phyloP scores from a whole-genome alignment of 768 basidiomycete genomes.

The Boletus rufocinnamomeus region DNA sequence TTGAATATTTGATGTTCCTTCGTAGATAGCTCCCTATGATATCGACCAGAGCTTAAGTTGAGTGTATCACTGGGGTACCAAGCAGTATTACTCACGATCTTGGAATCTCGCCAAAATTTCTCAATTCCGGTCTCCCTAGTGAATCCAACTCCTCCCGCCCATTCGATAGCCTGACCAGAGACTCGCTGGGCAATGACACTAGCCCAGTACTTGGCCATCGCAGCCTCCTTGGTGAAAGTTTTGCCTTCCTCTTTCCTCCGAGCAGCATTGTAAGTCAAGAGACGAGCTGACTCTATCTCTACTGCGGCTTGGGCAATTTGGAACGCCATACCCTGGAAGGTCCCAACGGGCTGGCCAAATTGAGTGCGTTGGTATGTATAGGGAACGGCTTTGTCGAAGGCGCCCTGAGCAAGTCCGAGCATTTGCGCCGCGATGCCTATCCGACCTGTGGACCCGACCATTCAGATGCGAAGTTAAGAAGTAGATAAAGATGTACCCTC shows the following conservation, averaged over 20 bases:
- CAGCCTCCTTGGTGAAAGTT: conserved; percentile 88
- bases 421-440: conserved; percentile 99
- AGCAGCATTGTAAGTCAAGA: conserved; percentile 96
- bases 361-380: conserved; percentile 94
- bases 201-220: conserved; percentile 96
- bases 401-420: conserved; percentile 97
- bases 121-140: conserved; percentile 94
- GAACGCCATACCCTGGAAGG: conserved; percentile 95
- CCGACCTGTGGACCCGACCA: conserved; percentile 50
- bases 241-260: conserved; percentile 90
- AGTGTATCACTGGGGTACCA: neutral
- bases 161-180: conserved; percentile 89
- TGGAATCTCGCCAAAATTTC: conserved; percentile 96
- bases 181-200: conserved; percentile 89
- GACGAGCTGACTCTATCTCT: conserved; percentile 85
- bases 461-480: neutral
- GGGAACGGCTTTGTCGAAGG: conserved; percentile 92
- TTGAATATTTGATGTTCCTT: conserved; percentile 98
- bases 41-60: conserved; percentile 7
- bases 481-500: conserved; percentile 55
- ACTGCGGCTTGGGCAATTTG: conserved; percentile 90
- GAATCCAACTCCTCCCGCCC: conserved; percentile 92
- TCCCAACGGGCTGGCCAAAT: conserved; percentile 91
- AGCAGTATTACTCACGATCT: conserved; percentile 66
- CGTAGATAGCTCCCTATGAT: conserved; percentile 81